Conservation (phyloP, 352 stramenopile species). For the Phytopythium delawarense region DNA sequence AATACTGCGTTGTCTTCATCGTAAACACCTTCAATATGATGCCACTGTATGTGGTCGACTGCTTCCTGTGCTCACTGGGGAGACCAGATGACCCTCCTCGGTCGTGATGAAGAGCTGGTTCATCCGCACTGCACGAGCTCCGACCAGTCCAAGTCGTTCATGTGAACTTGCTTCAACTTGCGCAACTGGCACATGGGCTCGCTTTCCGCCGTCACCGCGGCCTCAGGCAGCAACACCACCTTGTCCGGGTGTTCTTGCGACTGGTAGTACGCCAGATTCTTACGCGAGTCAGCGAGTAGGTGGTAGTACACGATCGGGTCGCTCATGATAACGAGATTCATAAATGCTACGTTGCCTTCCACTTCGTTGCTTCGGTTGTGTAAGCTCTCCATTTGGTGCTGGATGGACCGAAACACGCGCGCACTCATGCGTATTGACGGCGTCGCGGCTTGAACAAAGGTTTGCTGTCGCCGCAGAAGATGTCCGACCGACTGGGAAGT, state of each 20-base stretch:
- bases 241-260: slow-evolving; percentile 14
- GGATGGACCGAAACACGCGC: slow-evolving; percentile 15
- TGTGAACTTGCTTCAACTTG: slow-evolving; percentile 12
- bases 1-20: too few relatives aligned
- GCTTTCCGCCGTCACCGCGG: slow-evolving; percentile 14
- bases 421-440: background rate
- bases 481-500: background rate
- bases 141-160: slow-evolving; percentile 13
- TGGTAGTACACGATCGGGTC: slow-evolving; percentile 27
- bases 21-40: too few relatives aligned
- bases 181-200: slow-evolving; percentile 18
- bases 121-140: slow-evolving; percentile 28
- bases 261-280: slow-evolving; percentile 12
- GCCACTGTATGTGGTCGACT: too few relatives aligned
- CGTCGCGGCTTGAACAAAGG: background rate
- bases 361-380: slow-evolving; percentile 16
- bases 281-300: background rate
- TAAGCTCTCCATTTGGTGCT: slow-evolving; percentile 25
- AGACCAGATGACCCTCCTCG: too few relatives aligned
- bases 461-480: background rate
- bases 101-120: background rate
- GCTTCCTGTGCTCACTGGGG: too few relatives aligned
- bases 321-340: slow-evolving; percentile 39
- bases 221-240: slow-evolving; percentile 18
- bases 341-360: slow-evolving; percentile 28